These are phyloP conservation scores for Diplodia corticola DNA, from an alignment of 2,329 filamentous ascomycete species.

Conservation along the genomic window DNA sequence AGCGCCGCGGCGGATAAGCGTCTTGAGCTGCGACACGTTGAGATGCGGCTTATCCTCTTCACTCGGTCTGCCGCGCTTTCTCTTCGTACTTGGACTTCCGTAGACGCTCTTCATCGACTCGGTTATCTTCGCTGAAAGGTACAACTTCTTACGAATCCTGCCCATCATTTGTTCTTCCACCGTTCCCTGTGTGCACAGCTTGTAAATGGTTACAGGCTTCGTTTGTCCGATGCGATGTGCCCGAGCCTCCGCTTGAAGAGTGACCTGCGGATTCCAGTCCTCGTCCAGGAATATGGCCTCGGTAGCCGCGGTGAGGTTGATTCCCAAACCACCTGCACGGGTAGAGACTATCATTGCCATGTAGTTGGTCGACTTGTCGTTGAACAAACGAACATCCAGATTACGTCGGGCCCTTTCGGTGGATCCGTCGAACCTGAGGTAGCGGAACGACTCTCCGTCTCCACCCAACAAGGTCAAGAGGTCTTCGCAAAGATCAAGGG, in stretches of 20 bases:
- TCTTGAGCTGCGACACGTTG: conserved; percentile 54
- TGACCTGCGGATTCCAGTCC: conserved; percentile 57
- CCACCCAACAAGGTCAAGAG: conserved; percentile 49
- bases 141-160: conserved; percentile 62
- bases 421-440: conserved; percentile 53
- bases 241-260: conserved; percentile 56
- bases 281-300: conserved; percentile 60
- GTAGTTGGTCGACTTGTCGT: conserved; percentile 47
- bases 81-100: conserved; percentile 31
- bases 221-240: conserved; percentile 58
- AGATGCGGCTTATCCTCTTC: conserved; percentile 55
- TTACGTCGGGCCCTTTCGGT: conserved; percentile 53
- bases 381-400: conserved; percentile 56
- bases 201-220: conserved; percentile 56
- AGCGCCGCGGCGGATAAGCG: conserved; percentile 55
- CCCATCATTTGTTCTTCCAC: conserved; percentile 62
- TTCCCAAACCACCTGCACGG: conserved; percentile 56
- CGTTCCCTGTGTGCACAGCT: conserved; percentile 57
- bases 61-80: conserved; percentile 26
- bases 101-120: conserved; percentile 60
- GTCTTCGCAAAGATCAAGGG: conserved; percentile 55
- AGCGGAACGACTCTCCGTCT: conserved; percentile 45
- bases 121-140: conserved; percentile 61
- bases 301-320: conserved; percentile 56
- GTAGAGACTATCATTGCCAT: conserved; percentile 59